phyloP scores from a whole-genome alignment of 768 basidiomycete genomes.

The Lentinula guzmanii region DNA sequence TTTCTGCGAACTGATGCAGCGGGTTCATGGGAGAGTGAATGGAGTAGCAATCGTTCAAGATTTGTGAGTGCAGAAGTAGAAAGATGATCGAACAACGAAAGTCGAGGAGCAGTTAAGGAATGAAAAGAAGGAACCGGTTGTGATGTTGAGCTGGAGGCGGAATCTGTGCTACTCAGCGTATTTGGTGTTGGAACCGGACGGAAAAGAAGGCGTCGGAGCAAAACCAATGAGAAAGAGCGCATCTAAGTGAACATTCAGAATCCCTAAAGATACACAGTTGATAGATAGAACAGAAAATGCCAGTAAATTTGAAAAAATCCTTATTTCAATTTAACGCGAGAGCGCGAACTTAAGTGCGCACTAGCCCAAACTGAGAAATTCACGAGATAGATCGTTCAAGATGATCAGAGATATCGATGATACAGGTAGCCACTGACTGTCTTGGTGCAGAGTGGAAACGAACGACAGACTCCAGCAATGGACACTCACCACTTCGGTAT shows the following conservation, averaged over 20 bases:
- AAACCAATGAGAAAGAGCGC: conserved; percentile 80
- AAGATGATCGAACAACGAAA: conserved; percentile 75
- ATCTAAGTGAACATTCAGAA: conserved; percentile 40
- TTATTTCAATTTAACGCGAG: background rate
- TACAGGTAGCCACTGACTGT: background rate
- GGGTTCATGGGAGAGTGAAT: conserved; percentile 60
- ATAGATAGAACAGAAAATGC: background rate
- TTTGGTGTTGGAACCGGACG: conserved; percentile 36
- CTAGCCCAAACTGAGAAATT: background rate
- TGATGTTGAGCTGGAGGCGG: background rate
- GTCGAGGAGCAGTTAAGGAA: conserved; percentile 21
- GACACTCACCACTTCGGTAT: conserved; percentile 69
- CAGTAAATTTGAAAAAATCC: no score
- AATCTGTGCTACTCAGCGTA: background rate
- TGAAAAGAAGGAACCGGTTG: background rate
- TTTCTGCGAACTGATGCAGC: conserved; percentile 57
- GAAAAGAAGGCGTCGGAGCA: conserved; percentile 75
- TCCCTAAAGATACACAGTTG: background rate
- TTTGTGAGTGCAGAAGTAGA: conserved; percentile 58
- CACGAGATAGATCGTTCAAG: background rate
- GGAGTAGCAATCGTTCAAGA: conserved; percentile 67
- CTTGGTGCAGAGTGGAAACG: background rate
- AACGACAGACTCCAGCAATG: background rate
- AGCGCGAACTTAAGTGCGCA: background rate
- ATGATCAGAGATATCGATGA: background rate